phyloP scores from a whole-genome alignment of 345 rosid species.

The Toxicodendron radicans region DNA sequence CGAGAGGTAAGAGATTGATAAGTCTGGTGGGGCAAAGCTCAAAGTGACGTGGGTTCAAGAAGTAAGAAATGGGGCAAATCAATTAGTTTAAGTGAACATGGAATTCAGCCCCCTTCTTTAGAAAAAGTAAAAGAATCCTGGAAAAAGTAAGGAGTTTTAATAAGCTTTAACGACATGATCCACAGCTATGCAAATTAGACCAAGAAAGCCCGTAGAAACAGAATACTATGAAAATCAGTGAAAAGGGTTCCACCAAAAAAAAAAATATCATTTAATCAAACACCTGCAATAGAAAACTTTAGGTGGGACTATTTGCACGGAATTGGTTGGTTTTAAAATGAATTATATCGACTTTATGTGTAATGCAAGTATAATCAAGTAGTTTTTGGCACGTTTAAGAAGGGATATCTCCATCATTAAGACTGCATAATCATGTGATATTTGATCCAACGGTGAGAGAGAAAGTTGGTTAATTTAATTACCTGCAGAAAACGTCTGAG shows the following conservation, averaged over 20 bases:
- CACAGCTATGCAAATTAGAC: conserved; percentile 9
- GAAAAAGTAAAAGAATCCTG: background rate
- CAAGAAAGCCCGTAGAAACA: background rate
- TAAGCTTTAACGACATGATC: background rate
- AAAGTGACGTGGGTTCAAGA: conserved; percentile 1
- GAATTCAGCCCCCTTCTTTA: conserved; percentile 17
- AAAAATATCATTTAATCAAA: background rate
- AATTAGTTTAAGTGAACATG: conserved; percentile 7
- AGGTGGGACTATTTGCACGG: no score
- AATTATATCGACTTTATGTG: no score
- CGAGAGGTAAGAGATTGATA: background rate
- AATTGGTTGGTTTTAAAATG: no score
- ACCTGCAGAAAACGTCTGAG: conserved; percentile 89
- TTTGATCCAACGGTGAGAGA: background rate
- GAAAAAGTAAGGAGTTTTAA: background rate
- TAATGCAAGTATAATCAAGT: no score
- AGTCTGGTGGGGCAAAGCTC: conserved; percentile 16
- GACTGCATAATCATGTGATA: background rate
- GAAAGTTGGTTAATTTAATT: background rate
- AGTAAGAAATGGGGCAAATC: background rate
- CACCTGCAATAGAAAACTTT: no score
- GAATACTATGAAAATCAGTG: conserved; percentile 13
- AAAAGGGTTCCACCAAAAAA: background rate
- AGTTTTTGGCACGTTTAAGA: no score
- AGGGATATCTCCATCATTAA: background rate